phyloP scores from a whole-genome alignment of 2,329 filamentous ascomycete species.

The Penicillium sp. region DNA sequence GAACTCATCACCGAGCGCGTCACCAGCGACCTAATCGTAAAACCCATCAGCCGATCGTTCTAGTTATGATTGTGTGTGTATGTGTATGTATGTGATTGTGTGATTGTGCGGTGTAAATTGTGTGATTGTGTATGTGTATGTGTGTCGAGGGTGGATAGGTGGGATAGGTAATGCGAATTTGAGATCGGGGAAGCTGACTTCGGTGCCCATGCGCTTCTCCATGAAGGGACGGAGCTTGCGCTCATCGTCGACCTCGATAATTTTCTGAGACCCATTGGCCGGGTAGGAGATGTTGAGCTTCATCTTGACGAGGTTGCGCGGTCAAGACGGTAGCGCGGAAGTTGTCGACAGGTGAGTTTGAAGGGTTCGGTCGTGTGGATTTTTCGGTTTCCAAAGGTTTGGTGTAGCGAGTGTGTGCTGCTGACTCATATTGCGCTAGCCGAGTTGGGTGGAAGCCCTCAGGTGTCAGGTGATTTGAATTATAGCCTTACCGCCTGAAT shows the following conservation, averaged over 20 bases:
- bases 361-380: slow-evolving; percentile 43
- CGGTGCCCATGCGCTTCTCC: slow-evolving; percentile 84
- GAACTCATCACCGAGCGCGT: slow-evolving; percentile 98
- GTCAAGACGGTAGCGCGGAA: slow-evolving; percentile 52
- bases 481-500: not conserved
- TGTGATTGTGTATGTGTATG: slow-evolving; percentile 9
- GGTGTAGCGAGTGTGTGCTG: slow-evolving; percentile 48
- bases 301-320: slow-evolving; percentile 64
- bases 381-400: slow-evolving; percentile 40
- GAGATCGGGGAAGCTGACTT: slow-evolving; percentile 44
- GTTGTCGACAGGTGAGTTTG: slow-evolving; percentile 48
- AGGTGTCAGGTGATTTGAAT: slow-evolving; percentile 17
- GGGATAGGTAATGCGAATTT: no score
- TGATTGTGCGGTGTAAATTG: not conserved
- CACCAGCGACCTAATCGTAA: slow-evolving; percentile 73
- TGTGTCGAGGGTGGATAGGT: slow-evolving; percentile 17
- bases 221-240: slow-evolving; percentile 98
- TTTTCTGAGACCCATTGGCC: slow-evolving; percentile 99
- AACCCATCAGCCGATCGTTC: slow-evolving; percentile 38
- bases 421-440: slow-evolving; percentile 41
- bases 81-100: slow-evolving; percentile 11
- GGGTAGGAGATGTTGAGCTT: slow-evolving; percentile 86
- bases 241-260: slow-evolving; percentile 99
- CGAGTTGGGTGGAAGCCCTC: slow-evolving; percentile 26
- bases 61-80: slow-evolving; percentile 21